Conservation (phyloP, 2,329 filamentous ascomycete species). For the Aspergillus quadrilineatus region DNA sequence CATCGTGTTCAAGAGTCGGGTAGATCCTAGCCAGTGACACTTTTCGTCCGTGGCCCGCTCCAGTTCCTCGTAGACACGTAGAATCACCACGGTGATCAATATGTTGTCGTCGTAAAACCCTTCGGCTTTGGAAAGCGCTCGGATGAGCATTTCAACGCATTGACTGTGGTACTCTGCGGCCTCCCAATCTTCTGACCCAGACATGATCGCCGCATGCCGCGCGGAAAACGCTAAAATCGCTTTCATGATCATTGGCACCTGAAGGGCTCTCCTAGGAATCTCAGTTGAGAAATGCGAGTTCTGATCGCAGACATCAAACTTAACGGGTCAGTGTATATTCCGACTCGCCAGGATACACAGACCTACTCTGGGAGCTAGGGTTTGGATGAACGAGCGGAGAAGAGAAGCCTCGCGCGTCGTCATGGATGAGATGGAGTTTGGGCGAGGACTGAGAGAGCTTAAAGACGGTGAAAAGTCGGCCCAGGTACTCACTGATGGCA, state of each 20-base stretch:
- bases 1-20: constrained; percentile 40
- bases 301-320: constrained; percentile 34
- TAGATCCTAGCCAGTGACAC: constrained; percentile 41
- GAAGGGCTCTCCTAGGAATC: constrained; percentile 48
- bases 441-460: constrained; percentile 16
- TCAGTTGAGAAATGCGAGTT: constrained; percentile 46
- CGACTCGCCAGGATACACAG: background rate
- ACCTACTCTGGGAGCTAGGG: constrained; percentile 35
- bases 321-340: background rate
- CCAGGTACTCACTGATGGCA: constrained; percentile 19
- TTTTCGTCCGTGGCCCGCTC: constrained; percentile 33
- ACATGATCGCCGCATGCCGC: constrained; percentile 45
- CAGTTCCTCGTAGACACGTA: constrained; percentile 51
- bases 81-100: constrained; percentile 50
- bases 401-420: constrained; percentile 34
- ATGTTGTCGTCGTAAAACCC: constrained; percentile 49
- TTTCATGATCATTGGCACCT: constrained; percentile 49
- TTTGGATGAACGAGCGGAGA: constrained; percentile 36
- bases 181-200: constrained; percentile 40
- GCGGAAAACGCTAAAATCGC: constrained; percentile 50
- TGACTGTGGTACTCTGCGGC: constrained; percentile 48
- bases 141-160: constrained; percentile 49
- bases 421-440: constrained; percentile 16
- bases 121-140: constrained; percentile 44
- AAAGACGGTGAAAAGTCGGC: constrained; percentile 10